Evolutionary conservation across 2,329 filamentous ascomycete species (phyloP).

Genomic region (Penicillium paneum): DNA sequence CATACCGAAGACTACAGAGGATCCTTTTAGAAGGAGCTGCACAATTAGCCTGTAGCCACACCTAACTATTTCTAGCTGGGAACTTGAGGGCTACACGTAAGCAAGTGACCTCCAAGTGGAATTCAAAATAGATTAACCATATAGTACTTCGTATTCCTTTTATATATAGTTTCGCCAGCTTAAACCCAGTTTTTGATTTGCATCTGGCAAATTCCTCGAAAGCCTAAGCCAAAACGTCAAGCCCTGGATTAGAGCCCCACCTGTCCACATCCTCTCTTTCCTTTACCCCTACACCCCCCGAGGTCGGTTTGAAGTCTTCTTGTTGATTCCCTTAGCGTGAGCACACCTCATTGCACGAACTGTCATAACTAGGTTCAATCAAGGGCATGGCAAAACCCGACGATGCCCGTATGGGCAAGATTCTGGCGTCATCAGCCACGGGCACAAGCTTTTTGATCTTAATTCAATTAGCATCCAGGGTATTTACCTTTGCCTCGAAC

Average conservation of each 20-base stretch:
- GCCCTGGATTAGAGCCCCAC: not conserved
- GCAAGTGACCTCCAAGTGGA: not conserved
- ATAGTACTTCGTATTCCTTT: not conserved
- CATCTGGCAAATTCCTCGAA: not conserved
- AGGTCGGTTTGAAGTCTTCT: not conserved
- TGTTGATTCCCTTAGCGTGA: not conserved
- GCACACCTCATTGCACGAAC: not conserved
- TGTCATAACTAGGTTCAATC: not conserved
- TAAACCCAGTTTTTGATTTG: not conserved
- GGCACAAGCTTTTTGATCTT: conserved; percentile 83
- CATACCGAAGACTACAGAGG: not conserved
- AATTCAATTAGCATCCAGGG: conserved; percentile 82
- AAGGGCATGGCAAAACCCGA: conserved; percentile 17
- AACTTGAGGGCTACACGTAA: not conserved
- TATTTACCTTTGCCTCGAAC: conserved; percentile 86
- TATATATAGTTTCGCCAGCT: not conserved
- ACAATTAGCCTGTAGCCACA: not conserved
- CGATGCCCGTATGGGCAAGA: conserved; percentile 19
- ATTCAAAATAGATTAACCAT: not conserved
- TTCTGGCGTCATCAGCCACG: conserved; percentile 49
- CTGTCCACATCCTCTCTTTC: not conserved
- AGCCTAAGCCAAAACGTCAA: not conserved
- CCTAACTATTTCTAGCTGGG: not conserved
- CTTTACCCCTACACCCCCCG: not conserved
- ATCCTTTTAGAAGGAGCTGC: not conserved